Evolutionary conservation across 1,139 yeast species (phyloP).

Genomic region (Pichia sp.): DNA sequence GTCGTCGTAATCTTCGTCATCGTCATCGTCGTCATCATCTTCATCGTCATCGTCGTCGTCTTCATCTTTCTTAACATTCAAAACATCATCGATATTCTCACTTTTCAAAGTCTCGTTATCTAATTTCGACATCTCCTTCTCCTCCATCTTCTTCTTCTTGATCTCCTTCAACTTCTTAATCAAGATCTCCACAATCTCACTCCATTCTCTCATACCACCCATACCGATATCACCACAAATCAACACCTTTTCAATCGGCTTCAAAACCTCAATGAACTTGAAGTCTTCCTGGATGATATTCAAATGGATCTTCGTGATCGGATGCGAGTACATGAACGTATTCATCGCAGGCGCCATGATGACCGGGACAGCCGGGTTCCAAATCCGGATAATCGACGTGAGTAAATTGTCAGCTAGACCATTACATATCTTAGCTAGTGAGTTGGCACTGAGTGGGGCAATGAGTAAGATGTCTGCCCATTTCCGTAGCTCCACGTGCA

Average conservation of each 20-base stretch:
- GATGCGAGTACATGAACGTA: conserved; percentile 93
- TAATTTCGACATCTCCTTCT: conserved; percentile 20
- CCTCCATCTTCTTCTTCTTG: conserved; percentile 26
- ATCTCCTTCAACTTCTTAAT: conserved; percentile 48
- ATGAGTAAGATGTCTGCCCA: conserved; percentile 95
- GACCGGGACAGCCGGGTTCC: conserved; percentile 90
- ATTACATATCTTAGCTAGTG: conserved; percentile 85
- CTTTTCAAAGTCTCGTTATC: conserved; percentile 4
- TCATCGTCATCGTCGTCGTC: conserved; percentile 6
- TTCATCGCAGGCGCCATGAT: conserved; percentile 97
- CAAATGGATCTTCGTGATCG: conserved; percentile 85
- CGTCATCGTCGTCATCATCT: conserved; percentile 7
- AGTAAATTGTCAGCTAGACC: conserved; percentile 90
- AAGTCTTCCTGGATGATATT: conserved; percentile 56
- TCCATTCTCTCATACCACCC: conserved; percentile 99
- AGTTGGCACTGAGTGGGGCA: conserved; percentile 94
- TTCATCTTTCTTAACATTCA: conserved; percentile 2
- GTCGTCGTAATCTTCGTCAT: conserved; percentile 10
- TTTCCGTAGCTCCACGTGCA: conserved; percentile 85
- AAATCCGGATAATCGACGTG: conserved; percentile 81
- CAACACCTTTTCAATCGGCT: conserved; percentile 90
- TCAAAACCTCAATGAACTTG: conserved; percentile 75
- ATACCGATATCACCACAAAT: conserved; percentile 96
- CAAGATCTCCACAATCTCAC: conserved; percentile 80
- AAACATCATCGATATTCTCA: conserved; percentile 9